These are phyloP conservation scores for Rubroboletus satanas DNA, from an alignment of 768 basidiomycete genomes.

Conservation along the genomic window DNA sequence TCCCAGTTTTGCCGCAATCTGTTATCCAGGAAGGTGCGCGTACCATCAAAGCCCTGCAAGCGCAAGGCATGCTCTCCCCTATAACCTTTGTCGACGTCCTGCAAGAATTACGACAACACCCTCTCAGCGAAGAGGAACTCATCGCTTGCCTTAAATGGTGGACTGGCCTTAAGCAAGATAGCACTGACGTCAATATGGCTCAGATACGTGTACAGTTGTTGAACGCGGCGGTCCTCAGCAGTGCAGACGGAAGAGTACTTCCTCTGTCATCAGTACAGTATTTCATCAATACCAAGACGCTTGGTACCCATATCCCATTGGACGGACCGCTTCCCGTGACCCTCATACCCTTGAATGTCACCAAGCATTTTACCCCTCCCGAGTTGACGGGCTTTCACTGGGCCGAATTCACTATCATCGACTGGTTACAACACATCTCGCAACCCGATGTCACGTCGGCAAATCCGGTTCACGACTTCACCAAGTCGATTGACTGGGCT, in stretches of 20 bases:
- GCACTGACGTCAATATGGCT: conserved; percentile 34
- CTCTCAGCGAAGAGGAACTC: conserved; percentile 70
- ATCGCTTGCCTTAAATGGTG: conserved; percentile 89
- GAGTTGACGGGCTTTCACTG: conserved; percentile 67
- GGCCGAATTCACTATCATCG: conserved; percentile 67
- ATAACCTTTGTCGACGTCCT: conserved; percentile 84
- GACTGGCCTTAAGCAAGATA: conserved; percentile 43
- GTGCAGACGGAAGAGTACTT: conserved; percentile 51
- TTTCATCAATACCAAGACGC: conserved; percentile 63
- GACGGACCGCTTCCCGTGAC: conserved; percentile 11
- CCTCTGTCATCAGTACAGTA: conserved; percentile 67
- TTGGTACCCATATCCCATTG: conserved; percentile 45
- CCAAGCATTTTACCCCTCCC: conserved; percentile 49
- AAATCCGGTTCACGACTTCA: conserved; percentile 57
- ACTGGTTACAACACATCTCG: conserved; percentile 73
- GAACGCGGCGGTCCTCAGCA: conserved; percentile 60
- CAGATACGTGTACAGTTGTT: conserved; percentile 60
- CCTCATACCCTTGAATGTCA: conserved; percentile 10
- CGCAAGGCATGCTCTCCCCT: conserved; percentile 60
- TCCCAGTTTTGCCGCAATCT: conserved; percentile 69
- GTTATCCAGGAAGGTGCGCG: conserved; percentile 51
- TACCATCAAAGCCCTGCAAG: conserved; percentile 60
- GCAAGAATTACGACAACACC: conserved; percentile 64
- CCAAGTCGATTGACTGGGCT: conserved; percentile 64
- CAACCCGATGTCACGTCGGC: conserved; percentile 40